Percentiles rank a stretch among this genome's conserved stretches.
phyloP scores from a whole-genome alignment of 129 eudicot species.

The Logfia minima region DNA sequence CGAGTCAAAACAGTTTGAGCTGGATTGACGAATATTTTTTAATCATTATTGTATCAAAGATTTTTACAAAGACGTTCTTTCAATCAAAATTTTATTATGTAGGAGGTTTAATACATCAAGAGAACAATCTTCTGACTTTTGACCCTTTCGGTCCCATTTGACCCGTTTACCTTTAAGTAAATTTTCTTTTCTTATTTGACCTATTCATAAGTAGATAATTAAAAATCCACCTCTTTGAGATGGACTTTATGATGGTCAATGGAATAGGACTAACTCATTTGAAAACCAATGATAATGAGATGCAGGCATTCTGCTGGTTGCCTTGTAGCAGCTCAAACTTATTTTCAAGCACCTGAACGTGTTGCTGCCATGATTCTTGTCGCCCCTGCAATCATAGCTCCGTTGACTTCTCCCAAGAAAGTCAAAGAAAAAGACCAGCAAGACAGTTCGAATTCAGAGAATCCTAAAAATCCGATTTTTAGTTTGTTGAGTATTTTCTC shows the following conservation, averaged over 20 bases:
- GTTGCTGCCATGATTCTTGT: constrained; percentile 92
- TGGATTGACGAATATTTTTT: neutral
- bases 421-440: constrained; percentile 39
- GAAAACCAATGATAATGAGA: constrained; percentile 22
- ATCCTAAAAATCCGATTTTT: constrained; percentile 38
- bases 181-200: no score
- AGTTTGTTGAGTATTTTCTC: constrained; percentile 44
- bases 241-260: neutral
- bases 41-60: neutral
- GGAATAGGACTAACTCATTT: constrained; percentile 10
- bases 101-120: neutral
- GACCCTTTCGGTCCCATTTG: neutral
- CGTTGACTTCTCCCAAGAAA: constrained; percentile 39
- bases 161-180: neutral
- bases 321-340: constrained; percentile 76
- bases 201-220: no score
- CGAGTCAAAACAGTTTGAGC: neutral
- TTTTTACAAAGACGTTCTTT: neutral
- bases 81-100: neutral
- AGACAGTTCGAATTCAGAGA: constrained; percentile 41
- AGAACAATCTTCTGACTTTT: neutral
- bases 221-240: no score
- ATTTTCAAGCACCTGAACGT: constrained; percentile 89
- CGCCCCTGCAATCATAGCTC: constrained; percentile 91
- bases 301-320: constrained; percentile 97